Percentiles rank a stretch among this genome's conserved stretches.
These are phyloP conservation scores for Piromyces finnis DNA, from an alignment of 192 early-diverging fungal genomes.

Conservation along the genomic window DNA sequence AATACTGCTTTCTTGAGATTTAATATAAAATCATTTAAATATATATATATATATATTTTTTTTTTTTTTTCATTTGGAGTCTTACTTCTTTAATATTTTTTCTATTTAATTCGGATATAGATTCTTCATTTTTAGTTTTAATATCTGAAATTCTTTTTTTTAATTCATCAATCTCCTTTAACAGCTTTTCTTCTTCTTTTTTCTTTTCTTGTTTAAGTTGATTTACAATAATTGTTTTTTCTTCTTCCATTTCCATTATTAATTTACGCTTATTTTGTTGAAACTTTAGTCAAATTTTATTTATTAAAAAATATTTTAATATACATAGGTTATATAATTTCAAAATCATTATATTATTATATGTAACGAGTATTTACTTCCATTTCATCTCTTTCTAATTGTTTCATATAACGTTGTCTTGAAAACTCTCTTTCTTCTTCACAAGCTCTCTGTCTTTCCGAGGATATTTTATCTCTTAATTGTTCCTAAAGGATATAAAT, in stretches of 20 bases:
- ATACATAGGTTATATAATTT: no score
- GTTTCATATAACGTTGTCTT: constrained; percentile 33
- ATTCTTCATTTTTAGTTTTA: neutral
- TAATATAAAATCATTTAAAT: no score
- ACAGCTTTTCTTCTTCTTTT: neutral
- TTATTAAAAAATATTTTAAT: no score
- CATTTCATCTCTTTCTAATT: constrained; percentile 42
- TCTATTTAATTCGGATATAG: neutral
- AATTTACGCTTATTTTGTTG: constrained; percentile 36
- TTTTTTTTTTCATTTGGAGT: no score
- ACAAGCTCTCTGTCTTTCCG: constrained; percentile 26
- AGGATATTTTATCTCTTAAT: constrained; percentile 15
- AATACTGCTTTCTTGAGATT: no score
- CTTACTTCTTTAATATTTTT: neutral
- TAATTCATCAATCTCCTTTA: neutral
- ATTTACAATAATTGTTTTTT: constrained; percentile 7
- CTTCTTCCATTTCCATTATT: constrained; percentile 22
- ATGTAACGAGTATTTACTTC: no score
- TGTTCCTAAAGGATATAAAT: constrained; percentile 5
- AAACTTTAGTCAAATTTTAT: no score
- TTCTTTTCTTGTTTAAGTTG: neutral
- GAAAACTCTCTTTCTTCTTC: constrained; percentile 42
- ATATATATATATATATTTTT: no score
- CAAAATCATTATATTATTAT: no score
- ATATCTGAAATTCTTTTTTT: neutral